A percentile compares a stretch with the other conserved stretches of the same genome.
Evolutionary conservation across 148 eudicot genomes (phyloP).

Genomic region (Rhododendron griersonianum): DNA sequence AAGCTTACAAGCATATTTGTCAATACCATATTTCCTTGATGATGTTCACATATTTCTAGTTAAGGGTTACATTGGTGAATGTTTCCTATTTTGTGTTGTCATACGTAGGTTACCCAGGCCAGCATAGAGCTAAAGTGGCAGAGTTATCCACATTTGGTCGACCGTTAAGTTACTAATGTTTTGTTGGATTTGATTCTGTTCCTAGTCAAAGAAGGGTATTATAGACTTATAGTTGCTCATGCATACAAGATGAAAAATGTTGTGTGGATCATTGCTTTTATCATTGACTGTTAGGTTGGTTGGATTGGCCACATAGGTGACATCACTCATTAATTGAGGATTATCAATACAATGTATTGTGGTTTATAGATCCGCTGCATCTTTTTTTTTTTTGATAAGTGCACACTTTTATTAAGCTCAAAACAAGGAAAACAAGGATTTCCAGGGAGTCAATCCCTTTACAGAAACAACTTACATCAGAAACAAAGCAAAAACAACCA

Average conservation of each 20-base stretch:
- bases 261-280: neutral
- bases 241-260: neutral
- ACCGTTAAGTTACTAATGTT: constrained; percentile 53
- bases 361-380: neutral
- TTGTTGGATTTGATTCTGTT: neutral
- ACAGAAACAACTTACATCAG: too few relatives aligned
- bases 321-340: neutral
- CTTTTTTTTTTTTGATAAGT: too few relatives aligned
- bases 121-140: constrained; percentile 68
- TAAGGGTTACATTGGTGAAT: too few relatives aligned
- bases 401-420: too few relatives aligned
- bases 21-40: too few relatives aligned
- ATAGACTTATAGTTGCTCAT: too few relatives aligned
- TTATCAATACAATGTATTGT: neutral
- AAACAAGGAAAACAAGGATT: too few relatives aligned
- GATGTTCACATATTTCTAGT: too few relatives aligned
- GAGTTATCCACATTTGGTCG: constrained; percentile 90
- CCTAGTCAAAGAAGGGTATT: neutral
- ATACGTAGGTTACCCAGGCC: constrained; percentile 89
- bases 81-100: too few relatives aligned
- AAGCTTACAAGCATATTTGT: too few relatives aligned
- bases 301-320: neutral
- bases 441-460: too few relatives aligned
- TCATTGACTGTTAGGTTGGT: neutral
- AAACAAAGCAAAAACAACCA: too few relatives aligned